phyloP scores from a whole-genome alignment of 768 basidiomycete genomes.

The Pleurotus giganteus region DNA sequence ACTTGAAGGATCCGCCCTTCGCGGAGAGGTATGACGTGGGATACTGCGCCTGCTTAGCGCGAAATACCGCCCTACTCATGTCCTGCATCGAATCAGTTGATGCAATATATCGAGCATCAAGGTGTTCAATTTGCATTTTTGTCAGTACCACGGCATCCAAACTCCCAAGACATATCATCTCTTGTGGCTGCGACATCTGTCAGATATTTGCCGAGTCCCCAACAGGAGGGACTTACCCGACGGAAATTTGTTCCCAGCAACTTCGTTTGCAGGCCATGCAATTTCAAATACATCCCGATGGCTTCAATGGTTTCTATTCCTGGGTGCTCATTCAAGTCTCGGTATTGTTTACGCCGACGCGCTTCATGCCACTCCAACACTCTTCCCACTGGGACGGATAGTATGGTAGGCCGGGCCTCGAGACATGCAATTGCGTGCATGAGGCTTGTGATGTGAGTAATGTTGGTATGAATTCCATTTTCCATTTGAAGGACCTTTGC shows the following conservation, averaged over 20 bases:
- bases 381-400: slow-evolving; percentile 51
- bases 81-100: slow-evolving; percentile 16
- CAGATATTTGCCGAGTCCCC: slow-evolving; percentile 7
- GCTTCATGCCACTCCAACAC: slow-evolving; percentile 41
- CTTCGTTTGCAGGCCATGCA: slow-evolving; percentile 35
- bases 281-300: slow-evolving; percentile 41
- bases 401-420: slow-evolving; percentile 44
- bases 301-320: slow-evolving; percentile 48
- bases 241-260: slow-evolving; percentile 42
- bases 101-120: slow-evolving; percentile 11
- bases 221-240: slow-evolving; percentile 28
- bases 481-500: slow-evolving; percentile 35
- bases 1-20: slow-evolving; percentile 29
- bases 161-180: slow-evolving; percentile 38
- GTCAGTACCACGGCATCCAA: slow-evolving; percentile 42
- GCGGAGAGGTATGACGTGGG: slow-evolving; percentile 33
- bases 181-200: slow-evolving; percentile 31
- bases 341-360: slow-evolving; percentile 21
- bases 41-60: slow-evolving; percentile 36
- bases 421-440: slow-evolving; percentile 55
- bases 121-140: slow-evolving; percentile 36
- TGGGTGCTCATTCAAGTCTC: slow-evolving; percentile 31
- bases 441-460: slow-evolving; percentile 51
- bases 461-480: slow-evolving; percentile 45
- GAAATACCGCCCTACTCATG: slow-evolving; percentile 25